phyloP scores from a whole-genome alignment of 1,139 yeast genomes.

The Yamadazyma siamensis region DNA sequence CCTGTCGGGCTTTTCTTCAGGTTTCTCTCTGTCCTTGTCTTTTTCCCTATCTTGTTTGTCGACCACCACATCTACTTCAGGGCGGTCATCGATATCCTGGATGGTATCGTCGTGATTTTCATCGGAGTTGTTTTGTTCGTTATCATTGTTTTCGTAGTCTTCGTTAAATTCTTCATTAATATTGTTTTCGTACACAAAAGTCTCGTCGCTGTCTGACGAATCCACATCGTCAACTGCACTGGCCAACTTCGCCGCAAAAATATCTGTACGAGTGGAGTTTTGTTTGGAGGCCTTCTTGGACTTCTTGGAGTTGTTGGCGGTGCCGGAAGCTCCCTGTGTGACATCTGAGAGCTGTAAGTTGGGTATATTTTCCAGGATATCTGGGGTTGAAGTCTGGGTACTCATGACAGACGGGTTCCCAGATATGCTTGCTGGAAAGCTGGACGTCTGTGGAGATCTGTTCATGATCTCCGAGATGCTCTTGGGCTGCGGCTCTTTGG shows the following conservation, averaged over 20 bases:
- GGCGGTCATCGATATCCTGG: neutral
- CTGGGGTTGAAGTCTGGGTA: conserved; percentile 8
- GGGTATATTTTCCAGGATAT: conserved; percentile 12
- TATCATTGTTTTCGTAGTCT: conserved; percentile 1
- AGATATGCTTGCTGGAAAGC: conserved; percentile 19
- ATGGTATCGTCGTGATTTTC: conserved; percentile 3
- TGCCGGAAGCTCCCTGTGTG: neutral
- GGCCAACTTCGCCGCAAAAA: conserved; percentile 91
- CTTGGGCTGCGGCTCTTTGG: conserved; percentile 38
- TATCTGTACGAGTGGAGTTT: conserved; percentile 70
- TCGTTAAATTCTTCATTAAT: too few species aligned
- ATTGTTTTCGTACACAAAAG: conserved; percentile 81
- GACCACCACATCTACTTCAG: neutral
- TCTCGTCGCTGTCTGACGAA: conserved; percentile 85
- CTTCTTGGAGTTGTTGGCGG: conserved; percentile 3
- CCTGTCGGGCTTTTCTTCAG: neutral
- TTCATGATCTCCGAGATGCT: conserved; percentile 35
- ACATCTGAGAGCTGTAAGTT: conserved; percentile 11
- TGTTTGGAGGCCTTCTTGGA: conserved; percentile 17
- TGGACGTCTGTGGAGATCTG: conserved; percentile 29
- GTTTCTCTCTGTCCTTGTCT: conserved; percentile 1
- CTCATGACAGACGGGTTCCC: conserved; percentile 6
- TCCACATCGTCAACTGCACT: conserved; percentile 91
- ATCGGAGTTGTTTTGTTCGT: neutral
- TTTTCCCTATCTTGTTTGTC: neutral